Evolutionary conservation across 1,139 yeast genomes (phyloP), one percentile per base, ranked within the genome.

Genomic region (Hyphopichia burtonii): DNA sequence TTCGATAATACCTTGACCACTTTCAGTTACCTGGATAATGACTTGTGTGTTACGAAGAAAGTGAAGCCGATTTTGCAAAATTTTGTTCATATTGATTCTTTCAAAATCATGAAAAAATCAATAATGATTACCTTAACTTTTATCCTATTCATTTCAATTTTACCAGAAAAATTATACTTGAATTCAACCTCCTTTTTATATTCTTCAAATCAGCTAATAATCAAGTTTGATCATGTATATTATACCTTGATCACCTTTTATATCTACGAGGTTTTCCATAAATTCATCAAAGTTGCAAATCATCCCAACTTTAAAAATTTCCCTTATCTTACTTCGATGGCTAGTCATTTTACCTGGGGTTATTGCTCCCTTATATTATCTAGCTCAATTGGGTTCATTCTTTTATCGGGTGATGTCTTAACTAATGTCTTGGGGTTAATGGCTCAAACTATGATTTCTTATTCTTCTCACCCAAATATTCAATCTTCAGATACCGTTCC

Each of bases 141-240:
- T 11, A 31, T 40, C 4, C 38, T 45, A 12, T 39, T 47, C 16
- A 41, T 45, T 12, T 19, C 49, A 4, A 35, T 48, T 14, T 37
- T 54, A 14, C 66, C 65, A 9, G 31, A 44, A 12, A 40, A 40
- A 17, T 45, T 58, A 9, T 42, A 54, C 19, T 43, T 58, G 34
- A 59, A 51, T 36, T 50, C 62, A 1, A 44, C 61, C 11, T 46
- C 55, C 4, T 45, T 50, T 2, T 18, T 62, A 8, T 44, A 46
- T 39, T 27, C 45, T 2, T 41, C 39, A 14, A 42, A 47, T 7
- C 41, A 38, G 5, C 30, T 51, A 28, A 23, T 38, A 15, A 34
- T 64, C 25, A 56, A 52, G 25, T 54, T 54, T 6, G 68, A 64
- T 41, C 67, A 62, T 42, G 27, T 63, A 31, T 47, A 53, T 38